These are phyloP conservation scores for Yarrowia yakushimensis DNA, from an alignment of 805 yeast genomes.

Conservation along the genomic window DNA sequence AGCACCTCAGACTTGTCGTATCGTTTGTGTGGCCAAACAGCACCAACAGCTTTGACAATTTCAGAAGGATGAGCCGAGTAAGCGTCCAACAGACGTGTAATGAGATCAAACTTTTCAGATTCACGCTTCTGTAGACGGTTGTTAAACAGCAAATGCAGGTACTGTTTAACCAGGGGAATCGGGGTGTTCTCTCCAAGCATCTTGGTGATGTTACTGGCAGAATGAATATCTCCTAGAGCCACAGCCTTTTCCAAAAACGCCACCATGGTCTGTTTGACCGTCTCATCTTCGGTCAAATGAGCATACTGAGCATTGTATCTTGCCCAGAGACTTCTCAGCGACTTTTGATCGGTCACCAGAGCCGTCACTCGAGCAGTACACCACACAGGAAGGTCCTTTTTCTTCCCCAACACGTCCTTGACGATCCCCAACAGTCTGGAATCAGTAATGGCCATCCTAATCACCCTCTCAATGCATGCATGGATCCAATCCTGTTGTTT, in stretches of 20 bases:
- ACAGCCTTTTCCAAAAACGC: conserved; percentile 1
- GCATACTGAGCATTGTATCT: not conserved
- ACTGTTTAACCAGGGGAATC: not conserved
- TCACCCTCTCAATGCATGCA: not conserved
- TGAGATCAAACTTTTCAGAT: not conserved
- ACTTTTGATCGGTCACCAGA: not conserved
- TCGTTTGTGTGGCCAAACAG: not conserved
- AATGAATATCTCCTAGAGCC: not conserved
- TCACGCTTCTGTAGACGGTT: not conserved
- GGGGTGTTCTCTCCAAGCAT: not conserved
- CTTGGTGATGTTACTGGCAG: not conserved
- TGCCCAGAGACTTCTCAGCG: not conserved
- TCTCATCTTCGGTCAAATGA: not conserved
- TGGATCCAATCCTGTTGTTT: not conserved
- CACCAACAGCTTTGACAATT: not conserved
- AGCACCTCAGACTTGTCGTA: not conserved
- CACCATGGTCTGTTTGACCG: not conserved
- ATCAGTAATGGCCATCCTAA: not conserved
- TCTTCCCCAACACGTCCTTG: not conserved
- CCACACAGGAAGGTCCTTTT: not conserved
- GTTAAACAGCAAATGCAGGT: not conserved
- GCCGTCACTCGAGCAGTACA: not conserved
- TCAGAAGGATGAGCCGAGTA: not conserved
- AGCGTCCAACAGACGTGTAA: not conserved
- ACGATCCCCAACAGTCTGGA: not conserved